These are phyloP conservation scores for Fusarium udum DNA, from an alignment of 2,329 filamentous ascomycete species.

Conservation along the genomic window DNA sequence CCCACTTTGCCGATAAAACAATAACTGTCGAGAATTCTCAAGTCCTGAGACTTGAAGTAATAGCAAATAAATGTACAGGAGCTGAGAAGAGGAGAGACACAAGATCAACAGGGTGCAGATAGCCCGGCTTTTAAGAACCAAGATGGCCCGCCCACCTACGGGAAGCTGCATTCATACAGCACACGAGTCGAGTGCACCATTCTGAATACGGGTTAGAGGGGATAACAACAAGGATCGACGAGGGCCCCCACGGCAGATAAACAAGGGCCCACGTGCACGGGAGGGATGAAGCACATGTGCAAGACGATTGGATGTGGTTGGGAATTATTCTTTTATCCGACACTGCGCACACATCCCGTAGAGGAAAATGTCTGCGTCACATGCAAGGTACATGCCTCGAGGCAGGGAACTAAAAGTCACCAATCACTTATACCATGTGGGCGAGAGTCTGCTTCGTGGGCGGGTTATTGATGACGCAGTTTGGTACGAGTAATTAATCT, in stretches of 20 bases:
- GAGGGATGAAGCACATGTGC: conserved; percentile 21
- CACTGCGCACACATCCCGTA: not conserved
- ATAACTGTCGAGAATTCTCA: not conserved
- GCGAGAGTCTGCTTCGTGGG: not conserved
- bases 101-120: conserved; percentile 3
- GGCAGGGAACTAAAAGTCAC: not conserved
- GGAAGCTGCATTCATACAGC: not conserved
- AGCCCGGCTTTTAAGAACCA: conserved; percentile 4
- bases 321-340: not conserved
- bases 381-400: conserved; percentile 11
- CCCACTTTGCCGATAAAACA: conserved; percentile 16
- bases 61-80: not conserved
- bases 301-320: conserved; percentile 19
- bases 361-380: not conserved
- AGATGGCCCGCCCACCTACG: not conserved
- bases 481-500: not conserved
- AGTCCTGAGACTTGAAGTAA: not conserved
- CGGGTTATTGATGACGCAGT: not conserved
- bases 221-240: not conserved
- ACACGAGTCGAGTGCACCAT: not conserved
- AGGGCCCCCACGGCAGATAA: not conserved
- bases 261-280: conserved; percentile 23
- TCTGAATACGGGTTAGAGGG: not conserved
- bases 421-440: conserved; percentile 28
- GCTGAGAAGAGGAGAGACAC: not conserved